phyloP scores from a whole-genome alignment of 257 asterid species.

The Primulina eburnea region DNA sequence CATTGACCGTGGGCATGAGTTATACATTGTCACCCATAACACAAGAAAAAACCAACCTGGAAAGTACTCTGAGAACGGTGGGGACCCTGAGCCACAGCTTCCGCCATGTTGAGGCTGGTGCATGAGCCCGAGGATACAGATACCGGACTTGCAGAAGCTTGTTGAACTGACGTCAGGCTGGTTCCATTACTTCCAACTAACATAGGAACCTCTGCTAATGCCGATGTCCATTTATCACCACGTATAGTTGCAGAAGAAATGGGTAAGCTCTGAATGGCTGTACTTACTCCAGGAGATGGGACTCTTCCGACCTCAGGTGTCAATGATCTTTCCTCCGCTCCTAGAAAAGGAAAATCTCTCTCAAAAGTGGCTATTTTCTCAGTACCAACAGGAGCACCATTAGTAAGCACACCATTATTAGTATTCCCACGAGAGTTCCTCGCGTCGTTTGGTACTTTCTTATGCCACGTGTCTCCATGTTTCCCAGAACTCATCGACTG shows the following conservation, averaged over 20 bases:
- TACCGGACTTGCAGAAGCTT: conserved; percentile 33
- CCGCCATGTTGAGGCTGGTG: conserved; percentile 70
- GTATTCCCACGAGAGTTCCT: conserved; percentile 25
- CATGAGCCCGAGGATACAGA: conserved; percentile 34
- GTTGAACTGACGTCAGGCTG: conserved; percentile 39
- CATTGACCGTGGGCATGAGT: conserved; percentile 7
- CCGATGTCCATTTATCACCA: conserved; percentile 78
- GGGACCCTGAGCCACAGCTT: conserved; percentile 70
- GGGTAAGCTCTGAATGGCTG: conserved; percentile 51
- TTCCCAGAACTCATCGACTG: conserved; percentile 46
- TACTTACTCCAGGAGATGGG: conserved; percentile 63
- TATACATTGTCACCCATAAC: background rate
- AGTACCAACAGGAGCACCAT: conserved; percentile 33
- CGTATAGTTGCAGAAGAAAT: conserved; percentile 37
- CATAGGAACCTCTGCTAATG: conserved; percentile 69
- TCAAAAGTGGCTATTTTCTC: conserved; percentile 43
- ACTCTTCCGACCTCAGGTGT: conserved; percentile 59
- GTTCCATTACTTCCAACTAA: conserved; percentile 39
- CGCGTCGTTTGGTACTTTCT: conserved; percentile 28
- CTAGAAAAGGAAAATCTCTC: conserved; percentile 62
- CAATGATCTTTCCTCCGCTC: conserved; percentile 48
- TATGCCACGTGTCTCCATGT: conserved; percentile 43
- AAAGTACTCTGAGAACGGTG: conserved; percentile 48
- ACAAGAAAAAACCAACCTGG: conserved; percentile 43
- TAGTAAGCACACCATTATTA: conserved; percentile 28